Conservation (phyloP, 371 early-diverging fungal species). For the Actinomortierella ambigua region DNA sequence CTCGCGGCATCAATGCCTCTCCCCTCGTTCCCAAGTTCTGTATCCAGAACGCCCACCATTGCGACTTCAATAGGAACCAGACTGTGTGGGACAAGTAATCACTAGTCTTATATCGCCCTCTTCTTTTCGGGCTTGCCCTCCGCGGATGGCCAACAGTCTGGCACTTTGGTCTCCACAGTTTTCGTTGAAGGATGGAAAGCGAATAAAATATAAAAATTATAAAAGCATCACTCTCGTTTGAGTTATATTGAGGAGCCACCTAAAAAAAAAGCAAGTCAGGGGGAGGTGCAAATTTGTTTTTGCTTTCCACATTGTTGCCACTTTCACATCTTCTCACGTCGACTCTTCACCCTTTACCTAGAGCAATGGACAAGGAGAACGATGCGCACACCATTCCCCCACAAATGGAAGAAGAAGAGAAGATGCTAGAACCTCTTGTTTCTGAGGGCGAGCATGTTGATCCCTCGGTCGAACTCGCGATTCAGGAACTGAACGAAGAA, state of each 20-base stretch:
- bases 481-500: slow-evolving; percentile 56
- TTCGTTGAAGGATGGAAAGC: too few relatives aligned
- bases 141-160: too few relatives aligned
- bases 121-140: not conserved
- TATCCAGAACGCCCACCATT: slow-evolving; percentile 45
- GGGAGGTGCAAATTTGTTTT: not conserved
- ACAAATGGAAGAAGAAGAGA: slow-evolving; percentile 1
- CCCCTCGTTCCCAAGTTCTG: slow-evolving; percentile 48
- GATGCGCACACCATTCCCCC: slow-evolving; percentile 2
- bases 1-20: slow-evolving; percentile 25
- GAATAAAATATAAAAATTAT: too few relatives aligned
- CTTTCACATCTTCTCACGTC: not conserved
- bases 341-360: not conserved
- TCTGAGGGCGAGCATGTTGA: slow-evolving; percentile 38
- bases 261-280: slow-evolving; percentile 4
- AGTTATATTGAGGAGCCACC: slow-evolving; percentile 3
- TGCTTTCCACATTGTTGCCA: not conserved
- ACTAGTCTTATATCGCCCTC: not conserved
- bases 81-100: slow-evolving; percentile 38
- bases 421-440: slow-evolving; percentile 9
- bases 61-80: slow-evolving; percentile 41
- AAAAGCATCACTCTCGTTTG: not conserved
- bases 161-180: too few relatives aligned
- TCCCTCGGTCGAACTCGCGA: slow-evolving; percentile 30
- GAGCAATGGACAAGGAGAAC: slow-evolving; percentile 6